Evolutionary conservation across 805 yeast genomes (phyloP), one percentile per base, ranked within the genome.

Genomic region (Cyberlindnera euphorbiiphila): DNA sequence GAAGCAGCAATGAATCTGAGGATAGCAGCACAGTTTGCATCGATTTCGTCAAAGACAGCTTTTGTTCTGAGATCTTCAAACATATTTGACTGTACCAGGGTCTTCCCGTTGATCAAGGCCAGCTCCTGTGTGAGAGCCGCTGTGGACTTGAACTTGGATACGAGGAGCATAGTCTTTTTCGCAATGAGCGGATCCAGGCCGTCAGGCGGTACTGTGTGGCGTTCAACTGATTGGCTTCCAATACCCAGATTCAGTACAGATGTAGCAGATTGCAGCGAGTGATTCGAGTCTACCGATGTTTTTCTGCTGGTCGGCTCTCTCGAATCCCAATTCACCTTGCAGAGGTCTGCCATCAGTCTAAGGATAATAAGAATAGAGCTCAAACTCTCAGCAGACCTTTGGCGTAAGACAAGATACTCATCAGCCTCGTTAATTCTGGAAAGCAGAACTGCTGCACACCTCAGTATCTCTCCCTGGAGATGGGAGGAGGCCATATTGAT

Each of bases 1-100:
- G 79, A 60, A 12, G 78, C 74, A 1, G 80, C 72, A 8, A 74
- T 31, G 50, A 62, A 76, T 25, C 68, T 56, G 14, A 71, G 46
- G 6, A 77, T 56, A 20, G 64, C 55, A 13, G 66, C 71, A 32
- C 71, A 57, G 25, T 57, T 56, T 2, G 43, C 23, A 45, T 71
- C 74, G 11, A 72, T 61, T 19, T 47, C 50, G 6, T 53, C 56
- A 14, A 65, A 46, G 3, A 62, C 34, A 5, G 49, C 46, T 27
- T 31, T 49, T 26, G 37, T 51, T 16, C 47, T 28, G 21, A 43
- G 33, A n/a, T 48, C 56, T 13, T 51, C 55, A 22, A 39, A 46
- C 9, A 43, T 30, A 12, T 37, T 46, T 6, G 45, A 30, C 9
- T 41, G 54, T 14, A 37, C 32, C n/a, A 39, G 15, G 2, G 43